Evolutionary conservation across 2,329 filamentous ascomycete genomes (phyloP), one percentile per base, ranked within the genome.

Genomic region (Fusarium transvaalense): DNA sequence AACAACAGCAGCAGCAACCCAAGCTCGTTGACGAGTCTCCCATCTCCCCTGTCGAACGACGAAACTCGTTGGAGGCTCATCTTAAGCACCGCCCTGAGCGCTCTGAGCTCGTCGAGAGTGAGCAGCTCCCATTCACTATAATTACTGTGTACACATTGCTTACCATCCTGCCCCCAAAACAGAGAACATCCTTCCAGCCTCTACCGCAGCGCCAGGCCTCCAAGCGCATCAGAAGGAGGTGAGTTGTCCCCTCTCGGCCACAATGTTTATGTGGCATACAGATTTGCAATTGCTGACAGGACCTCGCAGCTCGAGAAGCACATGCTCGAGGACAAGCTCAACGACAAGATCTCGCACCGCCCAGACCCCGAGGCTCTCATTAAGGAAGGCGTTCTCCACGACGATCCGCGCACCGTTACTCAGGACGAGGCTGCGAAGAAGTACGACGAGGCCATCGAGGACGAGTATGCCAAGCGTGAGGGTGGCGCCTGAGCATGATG

Each of bases 151-250:
- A 48, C 10, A 46, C 42, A 38, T 60, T 72, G 57, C 73, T 76
- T 60, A 75, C 66, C 59, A 47, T 35, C 57, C 32, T 56, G 46
- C 51, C 52, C 35, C 54, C 59, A 34, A 59, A 61, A 55, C 73
- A 95, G 92, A 90, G 72, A 97, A 97, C 80, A 97, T 97, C 78
- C 89, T 97, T 27, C 92, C 92, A 27, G 88, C 89, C 57, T 91
- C 91, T 32, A 91, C 80, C 52, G 93, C 91, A 19, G 93, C 94
- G 0, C 94, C 94, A 0, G 87, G 91, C 4, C 83, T 97, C 55
- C 89, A 91, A 76, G 93, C 91, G 57, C 89, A 93, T 66, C 93
- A 96, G 79, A 91, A 88, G 76, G 92, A 97, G 78, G 85, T 85
- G 64, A 76, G 80, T 70, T 48, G n/a, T 27, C 52, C 51, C 32